Percentiles rank a stretch among this genome's conserved stretches.
Conservation (phyloP, 257 asterid genomes). For the Rauvolfia tetraphylla region DNA sequence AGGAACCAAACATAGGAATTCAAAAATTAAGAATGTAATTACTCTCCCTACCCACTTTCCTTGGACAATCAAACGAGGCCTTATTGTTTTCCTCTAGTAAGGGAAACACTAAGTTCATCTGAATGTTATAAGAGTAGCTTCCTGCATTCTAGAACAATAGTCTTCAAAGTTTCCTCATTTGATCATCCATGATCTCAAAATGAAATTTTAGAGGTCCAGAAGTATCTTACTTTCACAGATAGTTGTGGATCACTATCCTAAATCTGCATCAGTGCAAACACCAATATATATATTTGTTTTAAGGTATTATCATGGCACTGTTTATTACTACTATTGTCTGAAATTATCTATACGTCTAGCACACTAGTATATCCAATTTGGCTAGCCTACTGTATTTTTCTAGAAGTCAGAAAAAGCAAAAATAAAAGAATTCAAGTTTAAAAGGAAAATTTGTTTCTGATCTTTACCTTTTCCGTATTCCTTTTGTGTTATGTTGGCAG, state of each 20-base stretch:
- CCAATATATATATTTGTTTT: neutral
- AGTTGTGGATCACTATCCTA: neutral
- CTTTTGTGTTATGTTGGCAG: conserved; percentile 36
- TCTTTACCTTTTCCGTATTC: neutral
- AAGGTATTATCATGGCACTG: neutral
- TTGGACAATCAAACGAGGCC: too few relatives aligned
- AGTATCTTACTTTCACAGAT: neutral
- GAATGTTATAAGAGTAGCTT: neutral
- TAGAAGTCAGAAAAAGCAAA: too few relatives aligned
- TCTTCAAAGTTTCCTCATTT: neutral
- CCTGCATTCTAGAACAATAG: neutral
- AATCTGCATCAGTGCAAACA: neutral
- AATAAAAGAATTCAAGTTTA: neutral
- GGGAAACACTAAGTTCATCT: neutral
- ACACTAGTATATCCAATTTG: neutral
- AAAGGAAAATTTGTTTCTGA: neutral
- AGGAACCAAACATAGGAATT: too few relatives aligned
- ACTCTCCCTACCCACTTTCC: too few relatives aligned
- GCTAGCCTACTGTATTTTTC: neutral
- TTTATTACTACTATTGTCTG: neutral
- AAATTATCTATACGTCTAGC: neutral
- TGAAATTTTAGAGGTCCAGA: neutral
- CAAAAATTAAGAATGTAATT: too few relatives aligned
- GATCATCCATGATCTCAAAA: neutral
- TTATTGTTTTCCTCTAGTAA: neutral